Evolutionary conservation across 2,329 filamentous ascomycete species (phyloP).

Genomic region (Coniella lustricola): DNA sequence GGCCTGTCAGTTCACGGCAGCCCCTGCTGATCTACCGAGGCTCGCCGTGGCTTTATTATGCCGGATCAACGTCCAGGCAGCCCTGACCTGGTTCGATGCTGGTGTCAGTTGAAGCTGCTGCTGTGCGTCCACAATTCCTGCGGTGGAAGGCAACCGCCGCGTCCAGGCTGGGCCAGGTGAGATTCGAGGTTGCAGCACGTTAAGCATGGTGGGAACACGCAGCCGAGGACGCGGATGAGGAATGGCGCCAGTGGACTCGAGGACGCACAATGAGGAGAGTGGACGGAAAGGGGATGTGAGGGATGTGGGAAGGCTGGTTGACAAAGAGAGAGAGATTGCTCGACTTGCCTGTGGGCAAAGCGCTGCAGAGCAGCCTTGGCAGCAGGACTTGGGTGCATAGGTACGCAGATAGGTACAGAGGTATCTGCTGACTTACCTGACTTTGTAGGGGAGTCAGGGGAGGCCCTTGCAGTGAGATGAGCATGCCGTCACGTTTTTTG

Average conservation of each 20-base stretch:
- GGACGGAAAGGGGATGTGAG: background rate
- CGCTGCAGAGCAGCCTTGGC: background rate
- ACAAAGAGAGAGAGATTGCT: background rate
- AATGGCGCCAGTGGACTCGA: background rate
- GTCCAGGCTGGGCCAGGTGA: background rate
- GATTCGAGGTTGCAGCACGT: background rate
- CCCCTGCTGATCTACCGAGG: conserved; percentile 2
- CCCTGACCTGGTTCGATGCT: no score
- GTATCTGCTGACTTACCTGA: no score
- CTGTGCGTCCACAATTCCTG: conserved; percentile 4
- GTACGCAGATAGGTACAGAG: no score
- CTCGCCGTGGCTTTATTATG: background rate
- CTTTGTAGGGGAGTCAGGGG: no score
- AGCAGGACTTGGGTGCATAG: no score
- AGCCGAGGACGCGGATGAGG: background rate
- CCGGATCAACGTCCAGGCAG: no score
- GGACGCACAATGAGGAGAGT: background rate
- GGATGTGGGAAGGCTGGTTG: background rate
- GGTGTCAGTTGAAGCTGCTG: background rate
- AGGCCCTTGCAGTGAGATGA: background rate
- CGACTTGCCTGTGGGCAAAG: background rate
- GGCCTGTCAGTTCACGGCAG: background rate
- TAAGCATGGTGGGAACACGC: background rate
- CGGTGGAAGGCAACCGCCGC: background rate
- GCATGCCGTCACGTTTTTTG: no score